A percentile compares a stretch with the other conserved stretches of the same genome.
Conservation (phyloP, 768 basidiomycete species). For the Phaffia australis region DNA sequence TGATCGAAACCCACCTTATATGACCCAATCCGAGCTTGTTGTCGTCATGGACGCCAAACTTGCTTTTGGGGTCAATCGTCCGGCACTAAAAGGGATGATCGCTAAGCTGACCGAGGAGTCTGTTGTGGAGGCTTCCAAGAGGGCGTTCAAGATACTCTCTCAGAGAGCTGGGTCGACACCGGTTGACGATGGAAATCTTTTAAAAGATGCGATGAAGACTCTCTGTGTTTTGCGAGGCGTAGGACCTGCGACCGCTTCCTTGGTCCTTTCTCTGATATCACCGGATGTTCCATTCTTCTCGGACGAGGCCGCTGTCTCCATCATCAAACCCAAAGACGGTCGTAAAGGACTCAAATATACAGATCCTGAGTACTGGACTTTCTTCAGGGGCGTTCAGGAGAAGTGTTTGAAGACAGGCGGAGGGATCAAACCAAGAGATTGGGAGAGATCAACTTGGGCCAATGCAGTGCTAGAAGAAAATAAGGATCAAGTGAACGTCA, state of each 20-base stretch:
- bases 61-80: conserved; percentile 13
- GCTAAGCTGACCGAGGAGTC: not conserved
- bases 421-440: not conserved
- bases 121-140: not conserved
- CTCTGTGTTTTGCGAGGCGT: not conserved
- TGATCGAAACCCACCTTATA: not conserved
- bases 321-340: not conserved
- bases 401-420: not conserved
- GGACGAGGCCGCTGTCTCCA: conserved; percentile 8
- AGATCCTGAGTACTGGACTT: not conserved
- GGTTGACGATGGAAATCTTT: not conserved
- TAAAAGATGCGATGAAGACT: not conserved
- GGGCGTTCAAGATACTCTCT: not conserved
- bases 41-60: conserved; percentile 4
- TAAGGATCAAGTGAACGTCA: no score
- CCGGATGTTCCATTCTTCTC: conserved; percentile 3
- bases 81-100: conserved; percentile 16
- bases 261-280: not conserved
- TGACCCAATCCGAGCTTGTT: conserved; percentile 9
- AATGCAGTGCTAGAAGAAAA: not conserved
- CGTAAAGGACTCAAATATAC: conserved; percentile 12
- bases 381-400: not conserved
- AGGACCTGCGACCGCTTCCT: conserved; percentile 2
- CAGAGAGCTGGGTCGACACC: not conserved
- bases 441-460: conserved; percentile 8